These are phyloP conservation scores for Monilinia fructicola DNA, from an alignment of 2,329 filamentous ascomycete genomes.

Conservation along the genomic window DNA sequence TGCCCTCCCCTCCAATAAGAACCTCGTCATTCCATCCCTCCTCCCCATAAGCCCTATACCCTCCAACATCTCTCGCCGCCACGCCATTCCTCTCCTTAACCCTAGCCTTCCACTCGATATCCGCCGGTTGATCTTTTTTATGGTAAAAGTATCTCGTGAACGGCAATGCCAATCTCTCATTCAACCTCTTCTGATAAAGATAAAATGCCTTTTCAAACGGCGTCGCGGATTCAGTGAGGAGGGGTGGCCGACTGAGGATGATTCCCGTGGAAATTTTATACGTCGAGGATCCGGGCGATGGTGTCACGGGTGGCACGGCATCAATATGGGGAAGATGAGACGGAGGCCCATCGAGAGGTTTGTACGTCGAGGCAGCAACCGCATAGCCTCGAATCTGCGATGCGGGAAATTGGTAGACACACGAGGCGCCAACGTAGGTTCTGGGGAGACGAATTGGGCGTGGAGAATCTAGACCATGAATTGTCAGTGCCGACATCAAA, in stretches of 20 bases:
- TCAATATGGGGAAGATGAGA: conserved; percentile 43
- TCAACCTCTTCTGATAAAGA: conserved; percentile 95
- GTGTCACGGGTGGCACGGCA: conserved; percentile 33
- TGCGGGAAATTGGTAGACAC: conserved; percentile 22
- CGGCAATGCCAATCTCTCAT: conserved; percentile 84
- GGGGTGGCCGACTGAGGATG: conserved; percentile 82
- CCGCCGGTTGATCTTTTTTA: conserved; percentile 81
- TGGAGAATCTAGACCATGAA: not conserved
- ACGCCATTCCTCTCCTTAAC: conserved; percentile 69
- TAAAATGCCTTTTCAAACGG: conserved; percentile 91
- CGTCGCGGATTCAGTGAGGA: conserved; percentile 79
- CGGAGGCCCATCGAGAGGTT: conserved; percentile 29
- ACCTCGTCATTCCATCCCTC: conserved; percentile 90
- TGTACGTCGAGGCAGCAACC: conserved; percentile 36
- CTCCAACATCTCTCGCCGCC: conserved; percentile 79
- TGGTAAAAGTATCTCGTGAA: conserved; percentile 94
- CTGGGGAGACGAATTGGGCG: not conserved
- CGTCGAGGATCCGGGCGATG: conserved; percentile 24
- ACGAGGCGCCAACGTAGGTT: not conserved
- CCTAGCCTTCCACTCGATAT: conserved; percentile 89
- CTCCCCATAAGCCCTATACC: conserved; percentile 72
- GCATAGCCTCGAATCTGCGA: conserved; percentile 33
- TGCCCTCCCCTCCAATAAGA: conserved; percentile 68
- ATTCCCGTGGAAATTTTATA: conserved; percentile 63
- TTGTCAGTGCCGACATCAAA: not conserved